These are phyloP conservation scores for Tetrapyrgos nigripes DNA, from an alignment of 1,284 basidiomycete species.

Conservation along the genomic window DNA sequence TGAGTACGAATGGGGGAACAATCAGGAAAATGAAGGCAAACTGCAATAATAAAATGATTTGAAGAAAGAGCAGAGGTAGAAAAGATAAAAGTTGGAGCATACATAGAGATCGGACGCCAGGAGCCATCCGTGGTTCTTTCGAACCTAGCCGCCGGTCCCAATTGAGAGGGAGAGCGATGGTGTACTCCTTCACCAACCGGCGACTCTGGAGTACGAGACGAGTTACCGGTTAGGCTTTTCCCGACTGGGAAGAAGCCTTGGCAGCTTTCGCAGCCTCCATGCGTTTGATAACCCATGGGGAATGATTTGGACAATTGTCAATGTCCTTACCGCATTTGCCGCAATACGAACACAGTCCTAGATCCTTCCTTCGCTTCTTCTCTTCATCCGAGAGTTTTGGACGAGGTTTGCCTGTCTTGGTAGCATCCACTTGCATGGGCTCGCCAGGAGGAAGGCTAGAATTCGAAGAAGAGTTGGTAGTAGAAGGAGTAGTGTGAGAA, in stretches of 20 bases:
- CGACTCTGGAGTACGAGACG: constrained; percentile 1
- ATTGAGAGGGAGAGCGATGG: background rate
- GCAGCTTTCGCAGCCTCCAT: background rate
- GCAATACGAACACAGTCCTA: background rate
- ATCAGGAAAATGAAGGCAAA: constrained; percentile 21
- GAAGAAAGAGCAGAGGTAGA: constrained; percentile 15
- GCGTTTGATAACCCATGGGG: background rate
- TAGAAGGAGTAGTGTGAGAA: background rate
- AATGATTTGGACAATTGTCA: background rate
- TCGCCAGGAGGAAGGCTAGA: background rate
- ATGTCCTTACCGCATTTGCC: background rate
- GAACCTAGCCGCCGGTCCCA: background rate
- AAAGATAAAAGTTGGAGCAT: constrained; percentile 13
- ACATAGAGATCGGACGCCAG: background rate
- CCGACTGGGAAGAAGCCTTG: background rate
- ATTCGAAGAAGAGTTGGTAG: background rate
- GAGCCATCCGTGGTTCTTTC: background rate
- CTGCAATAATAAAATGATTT: constrained; percentile 36
- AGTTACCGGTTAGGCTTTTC: constrained; percentile 16
- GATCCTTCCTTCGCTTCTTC: background rate
- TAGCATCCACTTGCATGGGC: background rate
- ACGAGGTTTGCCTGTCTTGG: background rate
- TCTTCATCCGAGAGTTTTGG: background rate
- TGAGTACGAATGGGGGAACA: constrained; percentile 26
- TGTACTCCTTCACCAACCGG: constrained; percentile 9